These are phyloP conservation scores for Aaosphaeria pasadenensis DNA, from an alignment of 2,329 filamentous ascomycete species.

Conservation along the genomic window DNA sequence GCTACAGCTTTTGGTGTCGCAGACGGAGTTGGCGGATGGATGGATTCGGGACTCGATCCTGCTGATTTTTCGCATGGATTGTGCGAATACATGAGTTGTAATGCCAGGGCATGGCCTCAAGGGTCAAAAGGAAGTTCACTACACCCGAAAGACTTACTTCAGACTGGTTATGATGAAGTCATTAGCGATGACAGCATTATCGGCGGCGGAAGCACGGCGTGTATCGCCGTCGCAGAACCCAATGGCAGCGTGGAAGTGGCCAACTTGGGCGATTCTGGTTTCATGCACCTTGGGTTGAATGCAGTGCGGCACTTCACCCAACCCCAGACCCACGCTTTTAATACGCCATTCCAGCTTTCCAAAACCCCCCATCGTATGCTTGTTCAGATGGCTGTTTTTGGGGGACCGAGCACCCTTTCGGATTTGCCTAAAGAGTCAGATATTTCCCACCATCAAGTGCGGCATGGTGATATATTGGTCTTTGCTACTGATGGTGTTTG, in stretches of 20 bases:
- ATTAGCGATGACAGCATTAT: slow-evolving; percentile 68
- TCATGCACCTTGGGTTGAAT: slow-evolving; percentile 80
- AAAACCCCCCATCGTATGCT: slow-evolving; percentile 79
- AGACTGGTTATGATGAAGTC: slow-evolving; percentile 79
- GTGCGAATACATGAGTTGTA: slow-evolving; percentile 87
- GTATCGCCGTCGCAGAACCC: slow-evolving; percentile 72
- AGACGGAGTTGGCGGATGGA: slow-evolving; percentile 95
- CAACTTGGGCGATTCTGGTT: slow-evolving; percentile 94
- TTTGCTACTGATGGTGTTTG: slow-evolving; percentile 94
- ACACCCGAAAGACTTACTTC: slow-evolving; percentile 69
- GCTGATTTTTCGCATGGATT: slow-evolving; percentile 93
- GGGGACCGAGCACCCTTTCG: slow-evolving; percentile 64
- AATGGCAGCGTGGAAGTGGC: slow-evolving; percentile 80
- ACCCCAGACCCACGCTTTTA: slow-evolving; percentile 94
- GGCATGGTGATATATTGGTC: slow-evolving; percentile 89
- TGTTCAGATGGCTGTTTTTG: slow-evolving; percentile 77
- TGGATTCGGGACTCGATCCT: slow-evolving; percentile 86
- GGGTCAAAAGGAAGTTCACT: slow-evolving; percentile 41
- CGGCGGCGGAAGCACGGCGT: slow-evolving; percentile 89
- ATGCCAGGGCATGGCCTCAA: slow-evolving; percentile 59
- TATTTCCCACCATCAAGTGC: slow-evolving; percentile 70
- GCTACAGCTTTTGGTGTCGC: slow-evolving; percentile 83
- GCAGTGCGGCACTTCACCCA: slow-evolving; percentile 79
- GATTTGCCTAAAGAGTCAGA: slow-evolving; percentile 84
- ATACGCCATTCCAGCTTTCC: slow-evolving; percentile 92